phyloP scores from a whole-genome alignment of 768 basidiomycete species.

The Rhodocollybia butyracea region DNA sequence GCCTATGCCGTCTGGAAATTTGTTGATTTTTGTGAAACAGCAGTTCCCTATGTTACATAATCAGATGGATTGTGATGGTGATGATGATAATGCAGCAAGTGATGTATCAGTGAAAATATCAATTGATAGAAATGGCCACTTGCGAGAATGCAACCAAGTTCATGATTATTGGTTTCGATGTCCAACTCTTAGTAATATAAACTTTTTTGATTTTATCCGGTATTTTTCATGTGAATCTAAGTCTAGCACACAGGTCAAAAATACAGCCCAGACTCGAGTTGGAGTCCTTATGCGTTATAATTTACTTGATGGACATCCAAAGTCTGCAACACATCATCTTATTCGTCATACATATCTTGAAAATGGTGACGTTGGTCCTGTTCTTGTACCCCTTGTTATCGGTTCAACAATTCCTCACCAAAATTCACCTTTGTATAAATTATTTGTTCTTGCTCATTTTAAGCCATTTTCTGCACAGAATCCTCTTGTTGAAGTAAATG shows the following conservation, averaged over 20 bases:
- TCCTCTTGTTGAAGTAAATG: no score
- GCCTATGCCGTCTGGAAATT: conserved; percentile 19
- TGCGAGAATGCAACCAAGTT: conserved; percentile 18
- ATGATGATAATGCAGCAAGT: background rate
- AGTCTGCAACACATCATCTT: conserved; percentile 12
- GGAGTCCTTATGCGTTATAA: background rate
- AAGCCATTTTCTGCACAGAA: conserved; percentile 11
- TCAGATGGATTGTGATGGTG: background rate
- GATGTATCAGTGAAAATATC: no score
- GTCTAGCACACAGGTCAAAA: background rate
- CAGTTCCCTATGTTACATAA: background rate
- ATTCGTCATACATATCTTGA: conserved; percentile 12
- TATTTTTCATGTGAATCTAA: conserved; percentile 6
- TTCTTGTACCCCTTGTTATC: conserved; percentile 1
- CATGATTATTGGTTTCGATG: conserved; percentile 23
- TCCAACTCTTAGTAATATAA: conserved; percentile 11
- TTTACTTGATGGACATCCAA: conserved; percentile 4
- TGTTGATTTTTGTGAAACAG: conserved; percentile 2
- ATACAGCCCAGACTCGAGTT: conserved; percentile 3
- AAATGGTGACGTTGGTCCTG: background rate
- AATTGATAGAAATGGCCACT: conserved; percentile 7
- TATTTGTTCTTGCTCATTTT: conserved; percentile 21
- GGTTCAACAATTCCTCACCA: background rate
- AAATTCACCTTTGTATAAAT: background rate
- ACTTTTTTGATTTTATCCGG: conserved; percentile 25